These are phyloP conservation scores for Rhypophila decipiens DNA, from an alignment of 495 filamentous ascomycete genomes.

Conservation along the genomic window DNA sequence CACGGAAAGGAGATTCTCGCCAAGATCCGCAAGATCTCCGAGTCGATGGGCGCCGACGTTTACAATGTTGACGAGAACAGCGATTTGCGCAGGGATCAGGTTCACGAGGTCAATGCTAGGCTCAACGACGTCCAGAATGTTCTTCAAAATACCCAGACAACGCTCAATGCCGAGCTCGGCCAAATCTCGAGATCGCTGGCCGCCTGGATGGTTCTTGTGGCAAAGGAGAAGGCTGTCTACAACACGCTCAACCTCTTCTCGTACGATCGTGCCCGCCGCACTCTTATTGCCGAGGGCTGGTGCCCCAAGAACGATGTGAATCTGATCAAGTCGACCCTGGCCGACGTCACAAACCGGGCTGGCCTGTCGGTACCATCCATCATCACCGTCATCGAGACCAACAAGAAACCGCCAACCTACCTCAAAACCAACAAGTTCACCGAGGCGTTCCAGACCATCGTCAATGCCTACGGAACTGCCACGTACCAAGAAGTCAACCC, in stretches of 20 bases:
- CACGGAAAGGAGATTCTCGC: conserved; percentile 96
- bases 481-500: conserved; percentile 98
- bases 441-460: conserved; percentile 95
- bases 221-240: conserved; percentile 99
- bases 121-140: conserved; percentile 86
- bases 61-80: conserved; percentile 98
- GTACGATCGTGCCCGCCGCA: conserved; percentile 92
- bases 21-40: conserved; percentile 98
- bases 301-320: conserved; percentile 84
- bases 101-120: conserved; percentile 92
- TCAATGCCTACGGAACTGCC: conserved; percentile 94
- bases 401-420: conserved; percentile 94
- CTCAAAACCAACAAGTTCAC: conserved; percentile 98
- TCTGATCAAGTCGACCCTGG: conserved; percentile 90
- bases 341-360: conserved; percentile 93
- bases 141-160: conserved; percentile 90
- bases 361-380: conserved; percentile 93
- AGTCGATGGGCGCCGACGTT: conserved; percentile 88
- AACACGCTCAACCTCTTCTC: conserved; percentile 93
- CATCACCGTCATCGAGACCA: conserved; percentile 92
- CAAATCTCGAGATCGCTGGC: conserved; percentile 85
- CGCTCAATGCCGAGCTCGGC: conserved; percentile 84
- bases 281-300: conserved; percentile 96
- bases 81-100: conserved; percentile 86
- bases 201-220: conserved; percentile 93